These are phyloP conservation scores for Hibiscus trionum DNA, from an alignment of 345 rosid genomes.

Conservation along the genomic window DNA sequence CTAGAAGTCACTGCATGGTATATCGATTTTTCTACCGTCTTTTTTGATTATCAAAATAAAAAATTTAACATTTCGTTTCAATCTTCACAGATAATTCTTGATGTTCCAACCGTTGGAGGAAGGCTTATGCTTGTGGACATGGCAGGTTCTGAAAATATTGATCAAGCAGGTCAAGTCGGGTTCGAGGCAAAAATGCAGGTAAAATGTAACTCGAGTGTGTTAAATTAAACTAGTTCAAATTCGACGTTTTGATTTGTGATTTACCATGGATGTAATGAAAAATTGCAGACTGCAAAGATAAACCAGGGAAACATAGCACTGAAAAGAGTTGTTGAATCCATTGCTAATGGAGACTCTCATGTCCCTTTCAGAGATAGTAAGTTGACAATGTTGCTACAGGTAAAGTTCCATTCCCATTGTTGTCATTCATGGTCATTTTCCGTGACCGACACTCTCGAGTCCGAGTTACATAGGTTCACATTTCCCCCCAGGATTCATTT, in stretches of 20 bases:
- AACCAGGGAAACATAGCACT: slow-evolving; percentile 93
- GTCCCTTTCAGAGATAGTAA: slow-evolving; percentile 99
- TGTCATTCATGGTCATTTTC: not conserved
- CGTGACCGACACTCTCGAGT: not conserved
- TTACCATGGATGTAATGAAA: not conserved
- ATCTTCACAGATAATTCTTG: slow-evolving; percentile 66
- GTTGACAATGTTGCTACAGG: slow-evolving; percentile 94
- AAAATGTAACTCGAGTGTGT: not conserved
- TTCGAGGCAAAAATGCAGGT: slow-evolving; percentile 99
- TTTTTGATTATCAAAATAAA: not conserved
- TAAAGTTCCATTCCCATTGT: slow-evolving; percentile 12
- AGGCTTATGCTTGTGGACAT: slow-evolving; percentile 94
- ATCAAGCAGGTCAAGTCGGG: slow-evolving; percentile 89
- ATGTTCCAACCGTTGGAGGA: slow-evolving; percentile 97
- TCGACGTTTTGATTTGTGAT: not conserved
- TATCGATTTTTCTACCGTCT: not conserved
- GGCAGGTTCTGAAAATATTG: slow-evolving; percentile 99
- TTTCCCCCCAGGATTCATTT: slow-evolving; percentile 68
- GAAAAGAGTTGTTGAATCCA: slow-evolving; percentile 94
- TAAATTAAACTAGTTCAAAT: too few species aligned
- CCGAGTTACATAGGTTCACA: not conserved
- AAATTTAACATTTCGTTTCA: not conserved
- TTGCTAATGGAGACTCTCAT: slow-evolving; percentile 97
- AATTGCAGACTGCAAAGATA: slow-evolving; percentile 83
- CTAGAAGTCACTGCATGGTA: slow-evolving; percentile 97